Conservation (phyloP, 2,329 filamentous ascomycete species). For the Fusarium newnesense region DNA sequence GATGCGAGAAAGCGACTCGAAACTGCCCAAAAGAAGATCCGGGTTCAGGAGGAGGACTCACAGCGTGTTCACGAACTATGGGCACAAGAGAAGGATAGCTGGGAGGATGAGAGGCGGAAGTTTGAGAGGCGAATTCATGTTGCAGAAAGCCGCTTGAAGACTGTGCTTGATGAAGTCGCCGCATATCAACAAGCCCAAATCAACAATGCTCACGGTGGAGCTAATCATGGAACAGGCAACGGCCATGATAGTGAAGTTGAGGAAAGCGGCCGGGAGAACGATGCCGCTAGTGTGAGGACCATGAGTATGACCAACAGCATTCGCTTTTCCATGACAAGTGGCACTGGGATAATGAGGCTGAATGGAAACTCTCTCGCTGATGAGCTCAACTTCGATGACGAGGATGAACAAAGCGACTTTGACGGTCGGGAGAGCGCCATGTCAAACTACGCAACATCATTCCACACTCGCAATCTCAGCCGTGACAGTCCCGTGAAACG, state of each 20-base stretch:
- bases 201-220: slow-evolving; percentile 50
- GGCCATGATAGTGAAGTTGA: slow-evolving; percentile 68
- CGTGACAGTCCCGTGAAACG: slow-evolving; percentile 64
- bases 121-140: slow-evolving; percentile 88
- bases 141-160: slow-evolving; percentile 86
- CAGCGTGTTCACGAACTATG: slow-evolving; percentile 82
- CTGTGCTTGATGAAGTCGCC: slow-evolving; percentile 87
- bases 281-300: slow-evolving; percentile 76
- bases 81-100: slow-evolving; percentile 84
- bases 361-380: slow-evolving; percentile 86
- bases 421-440: slow-evolving; percentile 73
- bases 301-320: slow-evolving; percentile 79
- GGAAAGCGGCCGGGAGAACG: slow-evolving; percentile 71
- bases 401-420: slow-evolving; percentile 78
- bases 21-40: slow-evolving; percentile 77
- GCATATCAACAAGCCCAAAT: slow-evolving; percentile 69
- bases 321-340: slow-evolving; percentile 76
- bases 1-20: slow-evolving; percentile 85
- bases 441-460: slow-evolving; percentile 57
- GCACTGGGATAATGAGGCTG: slow-evolving; percentile 63
- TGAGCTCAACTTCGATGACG: slow-evolving; percentile 87
- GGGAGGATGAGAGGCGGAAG: slow-evolving; percentile 84
- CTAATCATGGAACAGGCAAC: slow-evolving; percentile 40
- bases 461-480: slow-evolving; percentile 65
- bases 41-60: slow-evolving; percentile 84